Evolutionary conservation across 352 stramenopile genomes (phyloP), one percentile per base, ranked within the genome.

Genomic region (Phytopythium delawarense): DNA sequence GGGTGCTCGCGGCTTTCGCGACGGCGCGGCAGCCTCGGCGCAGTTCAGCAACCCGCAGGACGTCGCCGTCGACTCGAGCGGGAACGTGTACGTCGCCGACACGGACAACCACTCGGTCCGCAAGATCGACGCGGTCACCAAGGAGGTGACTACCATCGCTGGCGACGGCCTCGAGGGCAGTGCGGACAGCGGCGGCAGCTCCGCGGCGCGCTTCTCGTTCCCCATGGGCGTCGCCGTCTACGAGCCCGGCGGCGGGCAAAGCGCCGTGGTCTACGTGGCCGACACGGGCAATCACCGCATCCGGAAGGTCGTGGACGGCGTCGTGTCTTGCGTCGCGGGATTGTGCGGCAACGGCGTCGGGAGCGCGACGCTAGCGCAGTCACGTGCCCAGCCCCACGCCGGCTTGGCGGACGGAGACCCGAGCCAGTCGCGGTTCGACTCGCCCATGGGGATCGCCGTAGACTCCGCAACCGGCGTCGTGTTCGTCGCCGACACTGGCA

Each of bases 401-500:
- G 96, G 96, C 21, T 83, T 97, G 52, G 81, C 90, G 2, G 96
- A 99, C 71, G 96, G 96, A 1, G 69, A 78, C 50, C 63, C 75
- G 4, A 62, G 66, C 12, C 78, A 81, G 20, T 81, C 96, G 2
- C 78, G 92, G 28, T 98, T 98, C 58, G 89, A 99, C 68, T 91
- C 81, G 15, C 97, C 96, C 1, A 91, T 89, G 68, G 95, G 96
- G 23, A 79, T 99, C 3, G 79, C 81, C 8, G 80, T 95, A 1
- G 84, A 88, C 66, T 39, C 55, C n/a, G 55, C 71, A 21, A 70
- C 86, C 37, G 94, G 94, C 30, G 54, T 89, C 52, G 78, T 98
- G 11, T 98, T 97, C 52, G 94, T 99, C 4, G 96, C 96, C 0
- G 97, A 99, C 65, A 98, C 92, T 9, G 94, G 97, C 39, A 99